Percentiles rank a stretch among this genome's conserved stretches.
Conservation (phyloP, 2,329 filamentous ascomycete species). For the Parastagonospora nodorum region DNA sequence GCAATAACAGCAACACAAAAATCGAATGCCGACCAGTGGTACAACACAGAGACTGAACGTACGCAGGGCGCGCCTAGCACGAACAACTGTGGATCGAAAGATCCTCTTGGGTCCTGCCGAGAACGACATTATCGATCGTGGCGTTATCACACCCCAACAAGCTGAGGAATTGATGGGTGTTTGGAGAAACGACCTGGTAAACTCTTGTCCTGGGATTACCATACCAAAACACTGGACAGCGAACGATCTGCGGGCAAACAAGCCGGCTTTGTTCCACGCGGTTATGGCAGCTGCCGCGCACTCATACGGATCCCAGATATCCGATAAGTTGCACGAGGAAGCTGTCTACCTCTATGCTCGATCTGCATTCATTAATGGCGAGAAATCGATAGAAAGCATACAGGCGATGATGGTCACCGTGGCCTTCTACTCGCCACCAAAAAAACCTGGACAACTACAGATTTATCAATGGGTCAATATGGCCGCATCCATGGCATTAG, state of each 20-base stretch:
- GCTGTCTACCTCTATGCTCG: slow-evolving; percentile 40
- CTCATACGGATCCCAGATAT: slow-evolving; percentile 35
- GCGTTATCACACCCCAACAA: slow-evolving; percentile 33
- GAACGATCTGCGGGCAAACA: slow-evolving; percentile 32
- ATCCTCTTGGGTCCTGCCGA: slow-evolving; percentile 31
- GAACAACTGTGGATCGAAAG: slow-evolving; percentile 16
- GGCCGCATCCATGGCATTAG: slow-evolving; percentile 43
- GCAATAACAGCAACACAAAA: slow-evolving; percentile 9
- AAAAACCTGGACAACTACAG: slow-evolving; percentile 36
- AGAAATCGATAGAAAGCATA: slow-evolving; percentile 43
- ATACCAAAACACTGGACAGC: slow-evolving; percentile 40
- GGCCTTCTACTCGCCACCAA: slow-evolving; percentile 41
- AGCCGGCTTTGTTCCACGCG: slow-evolving; percentile 43
- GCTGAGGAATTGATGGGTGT: slow-evolving; percentile 36
- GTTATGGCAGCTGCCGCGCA: slow-evolving; percentile 46
- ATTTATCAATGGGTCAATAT: slow-evolving; percentile 44
- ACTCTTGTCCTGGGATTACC: slow-evolving; percentile 36
- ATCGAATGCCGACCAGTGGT: slow-evolving; percentile 12
- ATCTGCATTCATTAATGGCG: slow-evolving; percentile 43
- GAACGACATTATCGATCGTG: slow-evolving; percentile 43
- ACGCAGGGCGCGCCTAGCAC: slow-evolving; percentile 5
- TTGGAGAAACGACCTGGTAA: slow-evolving; percentile 37
- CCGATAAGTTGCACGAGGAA: slow-evolving; percentile 41
- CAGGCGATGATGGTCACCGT: slow-evolving; percentile 44
- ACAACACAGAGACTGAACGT: slow-evolving; percentile 3